Evolutionary conservation across 129 eudicot species (phyloP).

Genomic region (Sambucus nigra): DNA sequence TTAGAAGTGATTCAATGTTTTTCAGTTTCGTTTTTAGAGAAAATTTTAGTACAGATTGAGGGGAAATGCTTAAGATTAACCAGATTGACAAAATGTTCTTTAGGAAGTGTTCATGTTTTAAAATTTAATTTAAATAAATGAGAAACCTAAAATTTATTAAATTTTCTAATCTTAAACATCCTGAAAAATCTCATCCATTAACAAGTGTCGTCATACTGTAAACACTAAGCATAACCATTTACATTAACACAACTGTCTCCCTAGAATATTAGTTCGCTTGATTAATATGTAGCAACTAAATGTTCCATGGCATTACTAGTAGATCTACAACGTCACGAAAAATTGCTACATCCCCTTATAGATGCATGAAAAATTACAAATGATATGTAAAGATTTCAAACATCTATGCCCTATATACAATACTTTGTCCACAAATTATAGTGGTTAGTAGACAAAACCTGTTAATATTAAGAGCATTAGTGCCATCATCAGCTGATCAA

Average conservation of each 20-base stretch:
- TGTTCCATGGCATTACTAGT: no score
- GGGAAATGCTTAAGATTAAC: background rate
- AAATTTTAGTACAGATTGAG: background rate
- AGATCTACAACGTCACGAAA: conserved; percentile 1
- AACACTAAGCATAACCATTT: no score
- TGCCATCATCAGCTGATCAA: conserved; percentile 97
- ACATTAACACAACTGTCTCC: no score
- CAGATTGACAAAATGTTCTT: no score
- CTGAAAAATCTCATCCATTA: background rate
- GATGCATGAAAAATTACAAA: background rate
- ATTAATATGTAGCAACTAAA: no score
- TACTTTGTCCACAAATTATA: background rate
- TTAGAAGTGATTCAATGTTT: background rate
- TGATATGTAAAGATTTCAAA: background rate
- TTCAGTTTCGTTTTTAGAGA: background rate
- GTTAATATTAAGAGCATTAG: conserved; percentile 92
- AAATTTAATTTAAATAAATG: no score
- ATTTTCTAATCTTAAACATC: background rate
- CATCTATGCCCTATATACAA: background rate
- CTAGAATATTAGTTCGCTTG: no score
- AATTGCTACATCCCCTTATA: background rate
- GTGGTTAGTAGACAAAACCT: conserved; percentile 45
- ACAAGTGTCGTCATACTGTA: no score
- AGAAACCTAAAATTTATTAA: background rate
- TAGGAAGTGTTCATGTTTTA: no score